Base-by-base conservation (phyloP, 495 filamentous ascomycete genomes). In the Halenospora varia region DNA sequence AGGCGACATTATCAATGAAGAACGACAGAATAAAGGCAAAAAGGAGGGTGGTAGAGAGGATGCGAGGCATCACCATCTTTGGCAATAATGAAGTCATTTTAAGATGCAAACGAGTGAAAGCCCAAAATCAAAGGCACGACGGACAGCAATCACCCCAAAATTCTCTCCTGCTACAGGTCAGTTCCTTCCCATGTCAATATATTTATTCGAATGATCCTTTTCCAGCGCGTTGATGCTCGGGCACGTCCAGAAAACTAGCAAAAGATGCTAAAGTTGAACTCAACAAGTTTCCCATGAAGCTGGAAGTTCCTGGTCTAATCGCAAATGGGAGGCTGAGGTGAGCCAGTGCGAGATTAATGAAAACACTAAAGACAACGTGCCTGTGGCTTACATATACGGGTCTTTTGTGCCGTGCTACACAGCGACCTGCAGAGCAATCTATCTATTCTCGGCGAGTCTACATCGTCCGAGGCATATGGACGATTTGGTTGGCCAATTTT, bases 11-110 rank as follows among this genome's bases (percentile, higher is more conserved):
- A 19, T 0, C 23, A 51, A 60, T n/a, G 17, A 60, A 63, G 26
- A 64, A 40, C 52, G 53, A 54, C 26, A 60, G 57, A 49, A 64
- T 22, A 44, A 55, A 52, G 11, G 26, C 25, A 18, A 64, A 45
- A 57, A 60, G 11, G 53, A 50, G 22, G 19, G 53, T 54, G 24
- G 48, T 8, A 29, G 45, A 60, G 47, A 63, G 51, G n/a, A 53
- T 53, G 56, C 53, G 24, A 52, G 47, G 49, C 46, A 55, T 55
- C 48, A 15, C 20, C 18, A 20, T 41, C 45, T 25, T 23, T 10
- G 17, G 18, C 19, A 20, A 25, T 25, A 22, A 26, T 25, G 51
- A 55, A n/a, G 39, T 17, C 24, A 51, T 40, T 23, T 17, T 53
- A 11, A 18, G 15, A 39, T 45, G 42, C 24, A 39, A 59, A 51